Conservation (phyloP, 768 basidiomycete genomes). For the Daedaleopsis sinensis region DNA sequence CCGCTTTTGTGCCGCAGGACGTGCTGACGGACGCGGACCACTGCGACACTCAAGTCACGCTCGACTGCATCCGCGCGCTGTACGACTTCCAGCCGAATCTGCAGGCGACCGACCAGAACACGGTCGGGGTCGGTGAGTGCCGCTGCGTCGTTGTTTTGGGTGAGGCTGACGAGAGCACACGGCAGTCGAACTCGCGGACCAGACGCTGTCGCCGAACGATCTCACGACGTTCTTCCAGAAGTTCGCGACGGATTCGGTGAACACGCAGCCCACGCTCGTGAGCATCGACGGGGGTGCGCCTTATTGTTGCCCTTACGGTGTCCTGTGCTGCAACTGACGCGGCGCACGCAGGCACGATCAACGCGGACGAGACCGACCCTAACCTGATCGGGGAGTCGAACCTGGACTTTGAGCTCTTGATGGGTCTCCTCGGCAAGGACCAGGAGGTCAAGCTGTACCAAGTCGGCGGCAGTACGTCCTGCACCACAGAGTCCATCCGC, state of each 20-base stretch:
- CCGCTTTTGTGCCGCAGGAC: background rate
- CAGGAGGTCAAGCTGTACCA: constrained; percentile 25
- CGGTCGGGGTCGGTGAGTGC: constrained; percentile 27
- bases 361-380: constrained; percentile 38
- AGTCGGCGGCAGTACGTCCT: constrained; percentile 13
- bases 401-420: constrained; percentile 74
- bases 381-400: constrained; percentile 66
- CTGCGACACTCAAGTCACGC: constrained; percentile 26
- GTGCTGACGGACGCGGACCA: background rate
- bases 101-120: constrained; percentile 27
- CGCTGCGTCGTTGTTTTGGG: background rate
- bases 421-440: constrained; percentile 41
- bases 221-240: constrained; percentile 44
- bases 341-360: background rate
- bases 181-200: constrained; percentile 45
- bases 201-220: constrained; percentile 43
- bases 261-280: constrained; percentile 39
- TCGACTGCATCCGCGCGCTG: constrained; percentile 33
- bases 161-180: too few species aligned
- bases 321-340: background rate
- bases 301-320: background rate
- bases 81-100: constrained; percentile 34
- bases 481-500: constrained; percentile 2
- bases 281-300: constrained; percentile 38
- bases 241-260: constrained; percentile 41